Conservation (phyloP, 2,329 filamentous ascomycete genomes). For the Trichoderma oligosporum region DNA sequence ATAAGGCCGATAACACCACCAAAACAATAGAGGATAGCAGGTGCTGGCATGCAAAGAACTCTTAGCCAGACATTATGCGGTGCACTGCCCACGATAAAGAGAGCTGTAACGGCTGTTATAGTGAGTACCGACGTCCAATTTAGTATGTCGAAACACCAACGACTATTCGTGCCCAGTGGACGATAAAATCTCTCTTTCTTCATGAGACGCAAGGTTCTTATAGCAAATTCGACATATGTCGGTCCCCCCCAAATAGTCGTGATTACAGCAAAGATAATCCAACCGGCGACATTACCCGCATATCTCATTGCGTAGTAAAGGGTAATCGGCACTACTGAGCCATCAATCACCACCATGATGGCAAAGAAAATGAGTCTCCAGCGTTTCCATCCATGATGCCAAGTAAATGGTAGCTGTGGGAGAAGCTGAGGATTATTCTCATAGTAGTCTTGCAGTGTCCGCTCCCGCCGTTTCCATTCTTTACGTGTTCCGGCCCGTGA, state of each 20-base stretch:
- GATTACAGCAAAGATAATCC: conserved; percentile 49
- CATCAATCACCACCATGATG: conserved; percentile 46
- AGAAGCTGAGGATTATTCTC: conserved; percentile 37
- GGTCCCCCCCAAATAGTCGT: conserved; percentile 54
- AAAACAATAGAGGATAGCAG: conserved; percentile 48
- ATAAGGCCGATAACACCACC: conserved; percentile 42
- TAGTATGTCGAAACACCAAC: conserved; percentile 50
- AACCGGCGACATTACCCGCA: conserved; percentile 37
- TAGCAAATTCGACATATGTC: conserved; percentile 51
- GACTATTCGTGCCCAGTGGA: conserved; percentile 43
- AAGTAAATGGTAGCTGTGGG: conserved; percentile 41
- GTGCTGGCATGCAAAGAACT: conserved; percentile 49
- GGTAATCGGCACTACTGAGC: conserved; percentile 44
- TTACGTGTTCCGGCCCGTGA: conserved; percentile 36
- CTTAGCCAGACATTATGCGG: conserved; percentile 48
- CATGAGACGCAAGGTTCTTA: conserved; percentile 47
- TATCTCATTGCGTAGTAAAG: conserved; percentile 51
- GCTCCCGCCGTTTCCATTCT: conserved; percentile 36
- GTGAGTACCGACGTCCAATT: conserved; percentile 45
- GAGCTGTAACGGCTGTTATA: conserved; percentile 47
- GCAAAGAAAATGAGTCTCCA: conserved; percentile 46
- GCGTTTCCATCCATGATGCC: conserved; percentile 39
- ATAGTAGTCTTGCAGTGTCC: conserved; percentile 39
- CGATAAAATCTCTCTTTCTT: conserved; percentile 48
- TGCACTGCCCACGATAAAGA: conserved; percentile 49